Conservation (phyloP, 2,329 filamentous ascomycete genomes). For the Fusarium euwallaceae region DNA sequence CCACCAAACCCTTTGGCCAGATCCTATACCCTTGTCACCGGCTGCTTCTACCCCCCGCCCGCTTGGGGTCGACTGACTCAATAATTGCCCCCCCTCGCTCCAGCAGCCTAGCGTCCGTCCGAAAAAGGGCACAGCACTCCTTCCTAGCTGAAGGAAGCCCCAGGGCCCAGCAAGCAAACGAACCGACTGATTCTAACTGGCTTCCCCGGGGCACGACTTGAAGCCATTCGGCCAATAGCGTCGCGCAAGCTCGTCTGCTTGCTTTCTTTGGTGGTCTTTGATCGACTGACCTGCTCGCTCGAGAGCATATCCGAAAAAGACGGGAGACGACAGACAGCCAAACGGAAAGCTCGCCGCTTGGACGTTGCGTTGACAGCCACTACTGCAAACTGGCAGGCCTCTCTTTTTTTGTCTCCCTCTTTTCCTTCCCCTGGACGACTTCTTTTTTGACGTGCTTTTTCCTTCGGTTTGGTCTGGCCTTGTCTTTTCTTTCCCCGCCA, state of each 20-base stretch:
- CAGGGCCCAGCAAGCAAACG: constrained; percentile 23
- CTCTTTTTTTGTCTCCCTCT: constrained; percentile 26
- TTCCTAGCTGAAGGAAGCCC: constrained; percentile 31
- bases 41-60: constrained; percentile 21
- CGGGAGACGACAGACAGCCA: constrained; percentile 17
- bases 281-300: constrained; percentile 18
- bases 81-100: constrained; percentile 30
- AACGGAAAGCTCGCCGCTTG: constrained; percentile 37
- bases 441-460: constrained; percentile 37
- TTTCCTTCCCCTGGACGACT: constrained; percentile 13
- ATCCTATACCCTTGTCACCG: constrained; percentile 16
- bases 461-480: constrained; percentile 19
- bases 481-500: constrained; percentile 35
- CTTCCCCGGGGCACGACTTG: constrained; percentile 22
- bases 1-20: constrained; percentile 17
- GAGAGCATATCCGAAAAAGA: constrained; percentile 20
- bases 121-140: constrained; percentile 12
- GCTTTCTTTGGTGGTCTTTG: constrained; percentile 23
- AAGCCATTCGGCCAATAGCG: constrained; percentile 27
- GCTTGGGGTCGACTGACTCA: constrained; percentile 42
- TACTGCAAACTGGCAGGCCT: constrained; percentile 32
- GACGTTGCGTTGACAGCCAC: constrained; percentile 24
- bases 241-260: constrained; percentile 11
- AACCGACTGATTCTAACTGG: constrained; percentile 20
- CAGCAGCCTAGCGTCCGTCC: constrained; percentile 27